phyloP scores from a whole-genome alignment of 208 protist species.

The Tritrichomonas musculus region DNA sequence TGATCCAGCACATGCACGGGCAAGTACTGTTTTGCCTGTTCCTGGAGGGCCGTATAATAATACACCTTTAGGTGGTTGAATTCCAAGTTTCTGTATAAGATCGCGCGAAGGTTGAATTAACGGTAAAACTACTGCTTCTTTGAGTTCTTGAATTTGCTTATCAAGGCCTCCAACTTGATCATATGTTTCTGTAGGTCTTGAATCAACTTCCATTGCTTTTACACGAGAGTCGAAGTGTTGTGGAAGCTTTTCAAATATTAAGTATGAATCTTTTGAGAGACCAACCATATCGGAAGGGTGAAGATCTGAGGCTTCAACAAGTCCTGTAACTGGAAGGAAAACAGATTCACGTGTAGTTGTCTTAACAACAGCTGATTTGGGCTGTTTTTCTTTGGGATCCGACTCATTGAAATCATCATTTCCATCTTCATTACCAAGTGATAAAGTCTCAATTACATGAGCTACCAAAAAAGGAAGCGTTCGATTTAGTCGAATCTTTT shows the following conservation, averaged over 20 bases:
- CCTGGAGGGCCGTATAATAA: constrained; percentile 90
- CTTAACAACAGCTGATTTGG: constrained; percentile 85
- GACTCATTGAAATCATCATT: constrained; percentile 62
- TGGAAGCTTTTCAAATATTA: constrained; percentile 96
- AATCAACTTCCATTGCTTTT: constrained; percentile 98
- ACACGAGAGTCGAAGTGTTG: constrained; percentile 96
- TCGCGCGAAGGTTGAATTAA: constrained; percentile 93
- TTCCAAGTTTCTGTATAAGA: constrained; percentile 95
- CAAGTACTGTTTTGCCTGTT: constrained; percentile 91
- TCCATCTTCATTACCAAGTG: constrained; percentile 55
- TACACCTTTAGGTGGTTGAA: constrained; percentile 91
- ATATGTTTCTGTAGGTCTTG: constrained; percentile 97
- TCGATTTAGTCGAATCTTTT: no score
- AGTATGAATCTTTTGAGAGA: constrained; percentile 99
- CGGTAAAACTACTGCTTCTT: constrained; percentile 97
- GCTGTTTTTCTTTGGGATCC: no score
- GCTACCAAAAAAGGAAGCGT: no score
- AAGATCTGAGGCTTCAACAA: constrained; percentile 90
- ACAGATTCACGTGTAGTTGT: constrained; percentile 94
- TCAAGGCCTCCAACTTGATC: constrained; percentile 96
- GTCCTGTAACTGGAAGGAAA: constrained; percentile 97
- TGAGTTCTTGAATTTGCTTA: constrained; percentile 94
- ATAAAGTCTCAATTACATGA: constrained; percentile 73
- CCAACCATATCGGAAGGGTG: constrained; percentile 96
- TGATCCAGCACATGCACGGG: constrained; percentile 95